Percentiles rank a stretch among this genome's conserved stretches.
Conservation (phyloP, 768 basidiomycete genomes). For the Boletus sp. region DNA sequence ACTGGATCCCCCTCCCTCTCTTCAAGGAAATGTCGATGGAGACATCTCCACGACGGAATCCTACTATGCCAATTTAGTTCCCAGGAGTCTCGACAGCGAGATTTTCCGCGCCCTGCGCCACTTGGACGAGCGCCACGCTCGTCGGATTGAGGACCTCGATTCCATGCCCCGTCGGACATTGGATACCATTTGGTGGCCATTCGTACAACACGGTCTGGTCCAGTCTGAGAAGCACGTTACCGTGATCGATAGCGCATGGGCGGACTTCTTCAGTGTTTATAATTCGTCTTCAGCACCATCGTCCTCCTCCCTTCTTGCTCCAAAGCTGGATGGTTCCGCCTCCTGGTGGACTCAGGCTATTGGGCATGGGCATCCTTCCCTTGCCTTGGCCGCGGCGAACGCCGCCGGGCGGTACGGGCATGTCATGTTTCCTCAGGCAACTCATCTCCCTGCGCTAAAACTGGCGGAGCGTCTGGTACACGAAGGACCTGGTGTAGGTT, state of each 20-base stretch:
- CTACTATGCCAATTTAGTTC: constrained; percentile 64
- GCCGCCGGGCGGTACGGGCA: constrained; percentile 95
- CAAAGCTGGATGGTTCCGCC: constrained; percentile 86
- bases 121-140: constrained; percentile 59
- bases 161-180: constrained; percentile 77
- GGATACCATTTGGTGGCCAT: constrained; percentile 93
- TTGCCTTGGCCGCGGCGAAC: constrained; percentile 82
- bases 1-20: constrained; percentile 57
- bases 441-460: constrained; percentile 78
- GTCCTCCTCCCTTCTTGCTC: constrained; percentile 41
- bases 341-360: constrained; percentile 98
- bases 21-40: constrained; percentile 38
- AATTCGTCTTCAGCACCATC: constrained; percentile 29
- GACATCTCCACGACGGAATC: constrained; percentile 54
- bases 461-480: constrained; percentile 77
- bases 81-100: constrained; percentile 33
- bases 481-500: constrained; percentile 78
- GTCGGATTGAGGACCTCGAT: constrained; percentile 69
- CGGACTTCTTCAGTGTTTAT: constrained; percentile 82
- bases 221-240: constrained; percentile 70
- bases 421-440: constrained; percentile 91
- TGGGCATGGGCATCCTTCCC: constrained; percentile 73
- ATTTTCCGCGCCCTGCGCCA: constrained; percentile 49
- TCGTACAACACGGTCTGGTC: constrained; percentile 84
- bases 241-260: constrained; percentile 86